These are phyloP conservation scores for Fusarium concolor DNA, from an alignment of 2,329 filamentous ascomycete species.

Conservation along the genomic window DNA sequence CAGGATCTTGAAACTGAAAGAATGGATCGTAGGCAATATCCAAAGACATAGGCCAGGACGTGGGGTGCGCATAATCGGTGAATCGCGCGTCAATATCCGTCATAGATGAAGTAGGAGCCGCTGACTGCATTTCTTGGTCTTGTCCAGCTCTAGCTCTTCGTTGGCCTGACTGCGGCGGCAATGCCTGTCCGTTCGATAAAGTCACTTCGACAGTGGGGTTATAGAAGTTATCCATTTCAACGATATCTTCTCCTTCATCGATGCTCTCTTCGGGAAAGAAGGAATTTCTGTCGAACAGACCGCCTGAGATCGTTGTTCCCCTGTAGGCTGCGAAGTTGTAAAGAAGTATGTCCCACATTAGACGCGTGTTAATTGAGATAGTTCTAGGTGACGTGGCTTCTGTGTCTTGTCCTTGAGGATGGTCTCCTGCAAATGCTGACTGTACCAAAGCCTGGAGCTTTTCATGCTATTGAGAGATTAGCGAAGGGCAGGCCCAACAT, in stretches of 20 bases:
- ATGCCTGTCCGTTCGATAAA: neutral
- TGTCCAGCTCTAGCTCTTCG: neutral
- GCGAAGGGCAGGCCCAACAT: accelerated
- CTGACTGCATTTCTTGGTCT: neutral
- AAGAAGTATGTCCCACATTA: conserved; percentile 3
- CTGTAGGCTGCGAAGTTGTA: neutral
- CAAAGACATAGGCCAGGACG: conserved; percentile 1
- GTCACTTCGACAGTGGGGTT: neutral
- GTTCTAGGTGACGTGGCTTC: neutral
- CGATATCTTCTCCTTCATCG: neutral
- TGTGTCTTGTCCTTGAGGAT: neutral
- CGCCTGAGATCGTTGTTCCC: neutral
- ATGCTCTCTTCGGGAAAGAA: neutral
- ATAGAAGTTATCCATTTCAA: neutral
- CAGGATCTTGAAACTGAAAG: neutral
- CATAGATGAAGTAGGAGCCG: neutral
- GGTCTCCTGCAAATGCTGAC: neutral
- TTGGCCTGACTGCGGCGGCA: neutral
- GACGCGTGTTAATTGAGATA: neutral
- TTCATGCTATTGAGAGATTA: neutral
- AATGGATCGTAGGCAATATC: conserved; percentile 6
- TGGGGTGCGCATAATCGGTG: neutral
- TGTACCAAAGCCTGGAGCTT: neutral
- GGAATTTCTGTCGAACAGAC: neutral
- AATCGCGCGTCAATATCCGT: neutral